Percentiles rank a stretch among this genome's conserved stretches.
These are phyloP conservation scores for Inga leiocalycina DNA, from an alignment of 306 rosid species.

Conservation along the genomic window DNA sequence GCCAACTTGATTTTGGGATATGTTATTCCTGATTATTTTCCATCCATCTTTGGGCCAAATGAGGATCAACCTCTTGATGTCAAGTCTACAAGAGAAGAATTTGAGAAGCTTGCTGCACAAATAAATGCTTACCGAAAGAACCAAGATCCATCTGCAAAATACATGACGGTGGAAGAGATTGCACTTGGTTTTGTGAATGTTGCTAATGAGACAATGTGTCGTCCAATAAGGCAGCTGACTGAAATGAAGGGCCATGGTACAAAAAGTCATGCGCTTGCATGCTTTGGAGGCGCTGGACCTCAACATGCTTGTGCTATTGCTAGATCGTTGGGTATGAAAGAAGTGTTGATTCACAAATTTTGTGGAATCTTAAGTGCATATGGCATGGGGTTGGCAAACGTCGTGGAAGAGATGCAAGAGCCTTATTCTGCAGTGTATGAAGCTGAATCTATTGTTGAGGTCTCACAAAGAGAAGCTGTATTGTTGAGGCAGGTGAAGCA, in stretches of 20 bases:
- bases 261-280: slow-evolving; percentile 91
- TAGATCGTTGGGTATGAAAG: slow-evolving; percentile 91
- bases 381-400: slow-evolving; percentile 99
- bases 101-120: slow-evolving; percentile 73
- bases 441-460: slow-evolving; percentile 58
- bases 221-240: slow-evolving; percentile 91
- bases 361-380: slow-evolving; percentile 96
- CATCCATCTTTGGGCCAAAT: slow-evolving; percentile 84
- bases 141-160: slow-evolving; percentile 67
- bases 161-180: slow-evolving; percentile 83
- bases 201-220: slow-evolving; percentile 97
- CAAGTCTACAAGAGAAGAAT: slow-evolving; percentile 64
- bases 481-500: slow-evolving; percentile 65
- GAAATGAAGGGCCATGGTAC: slow-evolving; percentile 99
- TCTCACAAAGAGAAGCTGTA: slow-evolving; percentile 58
- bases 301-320: slow-evolving; percentile 99
- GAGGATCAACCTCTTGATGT: slow-evolving; percentile 86
- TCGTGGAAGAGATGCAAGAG: slow-evolving; percentile 91
- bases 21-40: slow-evolving; percentile 90
- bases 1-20: slow-evolving; percentile 85
- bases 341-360: slow-evolving; percentile 81
- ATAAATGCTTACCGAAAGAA: slow-evolving; percentile 66
- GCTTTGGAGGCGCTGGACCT: slow-evolving; percentile 99
- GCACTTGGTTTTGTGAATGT: slow-evolving; percentile 91
- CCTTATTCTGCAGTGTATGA: slow-evolving; percentile 79